Base-by-base conservation (phyloP, 768 basidiomycete genomes). In the Phylloporus scabripes region DNA sequence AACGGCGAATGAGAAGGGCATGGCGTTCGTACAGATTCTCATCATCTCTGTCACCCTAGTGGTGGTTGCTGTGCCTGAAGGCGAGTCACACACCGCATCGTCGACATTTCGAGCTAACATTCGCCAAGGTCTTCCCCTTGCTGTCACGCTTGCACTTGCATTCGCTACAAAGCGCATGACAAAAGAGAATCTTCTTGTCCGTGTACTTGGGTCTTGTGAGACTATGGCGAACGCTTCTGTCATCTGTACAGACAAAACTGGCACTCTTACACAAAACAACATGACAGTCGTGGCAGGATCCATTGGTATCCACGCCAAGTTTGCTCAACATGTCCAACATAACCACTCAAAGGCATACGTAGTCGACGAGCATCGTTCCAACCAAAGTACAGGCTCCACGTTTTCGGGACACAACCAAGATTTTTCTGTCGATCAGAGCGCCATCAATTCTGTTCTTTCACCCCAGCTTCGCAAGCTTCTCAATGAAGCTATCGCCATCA, bases 81-180 rank as follows among this genome's bases (percentile, higher is more conserved):
- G 82, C 73, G 46, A 23, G 67, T 51, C 9, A 6, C 9, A 57
- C 4, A n/a, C 31, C 1, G 34, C 34, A 36, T 34, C 38, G 17
- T 9, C 36, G 7, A 33, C 32, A 37, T 43, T 21, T 20, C 14
- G 3, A 4, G 26, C 50, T 50, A 33, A 42, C 40, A 12, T 32
- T 9, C 31, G 24, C 48, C 46, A 46, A 88, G 89, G 94, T 62
- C 75, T 99, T 5, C 95, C 95, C 2, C 76, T 99, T 47, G 95
- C 95, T 36, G 95, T 98, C 43, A 97, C 95, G 0, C 80, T 99
- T 41, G 96, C 96, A 0, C 74, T 99, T 28, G 91, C 96, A 1
- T 99, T 98, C 61, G 96, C 95, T 0, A 99, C 96, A 41, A 93
- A 89, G 60, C 85, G 95, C n/a, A 98, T 98, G 96, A 90, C 94